These are phyloP conservation scores for Dryas alaskensis DNA, from an alignment of 306 rosid genomes.

Conservation along the genomic window DNA sequence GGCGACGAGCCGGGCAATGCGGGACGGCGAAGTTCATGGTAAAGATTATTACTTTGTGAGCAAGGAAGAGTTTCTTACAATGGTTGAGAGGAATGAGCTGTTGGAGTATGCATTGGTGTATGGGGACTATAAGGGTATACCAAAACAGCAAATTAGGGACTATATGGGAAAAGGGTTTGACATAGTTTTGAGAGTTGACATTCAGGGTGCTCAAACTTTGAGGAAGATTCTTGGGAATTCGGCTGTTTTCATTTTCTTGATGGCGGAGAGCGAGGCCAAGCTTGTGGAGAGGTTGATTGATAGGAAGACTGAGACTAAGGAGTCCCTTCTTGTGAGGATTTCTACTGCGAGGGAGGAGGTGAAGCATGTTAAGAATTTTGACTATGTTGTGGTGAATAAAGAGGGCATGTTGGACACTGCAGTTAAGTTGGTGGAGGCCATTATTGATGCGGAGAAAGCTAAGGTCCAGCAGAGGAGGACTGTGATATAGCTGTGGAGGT, in stretches of 20 bases:
- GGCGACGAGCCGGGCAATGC: conserved; percentile 62
- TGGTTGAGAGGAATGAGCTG: conserved; percentile 65
- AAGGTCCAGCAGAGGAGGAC: conserved; percentile 68
- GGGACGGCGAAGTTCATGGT: conserved; percentile 68
- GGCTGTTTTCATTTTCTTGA: conserved; percentile 68
- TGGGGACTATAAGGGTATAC: conserved; percentile 91
- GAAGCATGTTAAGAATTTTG: conserved; percentile 66
- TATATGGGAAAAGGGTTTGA: conserved; percentile 69
- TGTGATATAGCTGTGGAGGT: conserved; percentile 33
- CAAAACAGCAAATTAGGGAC: conserved; percentile 80
- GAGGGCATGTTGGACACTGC: conserved; percentile 82
- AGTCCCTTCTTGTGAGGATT: conserved; percentile 69
- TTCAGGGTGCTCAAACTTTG: conserved; percentile 85
- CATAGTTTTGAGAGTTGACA: conserved; percentile 77
- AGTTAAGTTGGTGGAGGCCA: conserved; percentile 61
- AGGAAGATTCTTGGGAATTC: conserved; percentile 62
- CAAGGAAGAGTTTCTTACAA: conserved; percentile 62
- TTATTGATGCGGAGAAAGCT: conserved; percentile 87
- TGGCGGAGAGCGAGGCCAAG: conserved; percentile 76
- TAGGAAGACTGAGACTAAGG: conserved; percentile 76
- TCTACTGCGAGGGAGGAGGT: conserved; percentile 89
- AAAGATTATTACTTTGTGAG: conserved; percentile 65
- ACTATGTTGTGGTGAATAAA: conserved; percentile 82
- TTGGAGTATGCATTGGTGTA: conserved; percentile 84
- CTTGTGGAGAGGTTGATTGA: conserved; percentile 83